These are phyloP conservation scores for Neopestalotiopsis sp. DNA, from an alignment of 2,329 filamentous ascomycete genomes.

Conservation along the genomic window DNA sequence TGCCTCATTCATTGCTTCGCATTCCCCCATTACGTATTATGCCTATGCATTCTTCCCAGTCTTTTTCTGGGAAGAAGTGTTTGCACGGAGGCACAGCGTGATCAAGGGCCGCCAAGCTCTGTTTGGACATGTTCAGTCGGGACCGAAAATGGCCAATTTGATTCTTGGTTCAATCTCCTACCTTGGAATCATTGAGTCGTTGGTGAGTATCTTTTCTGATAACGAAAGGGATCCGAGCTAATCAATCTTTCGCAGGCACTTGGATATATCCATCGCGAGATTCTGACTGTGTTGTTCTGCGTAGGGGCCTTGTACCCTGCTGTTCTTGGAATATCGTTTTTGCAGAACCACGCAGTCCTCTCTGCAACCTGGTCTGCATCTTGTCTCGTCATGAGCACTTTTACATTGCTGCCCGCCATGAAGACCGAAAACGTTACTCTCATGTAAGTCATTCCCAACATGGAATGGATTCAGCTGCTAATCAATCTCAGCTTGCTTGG, in stretches of 20 bases:
- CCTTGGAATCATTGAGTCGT: constrained; percentile 76
- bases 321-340: constrained; percentile 74
- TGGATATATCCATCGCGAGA: constrained; percentile 89
- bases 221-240: constrained; percentile 21
- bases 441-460: constrained; percentile 31
- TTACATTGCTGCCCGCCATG: constrained; percentile 83
- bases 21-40: constrained; percentile 85
- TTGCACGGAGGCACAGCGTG: constrained; percentile 75
- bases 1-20: constrained; percentile 79
- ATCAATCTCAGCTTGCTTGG: constrained; percentile 66
- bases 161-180: constrained; percentile 70
- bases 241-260: constrained; percentile 65
- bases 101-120: constrained; percentile 69
- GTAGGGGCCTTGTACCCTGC: constrained; percentile 80
- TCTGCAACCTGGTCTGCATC: constrained; percentile 75
- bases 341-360: constrained; percentile 69
- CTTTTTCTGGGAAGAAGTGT: constrained; percentile 96
- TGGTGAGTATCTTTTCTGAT: constrained; percentile 56
- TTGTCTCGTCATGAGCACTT: constrained; percentile 84
- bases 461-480: constrained; percentile 22
- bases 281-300: constrained; percentile 82
- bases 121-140: constrained; percentile 70
- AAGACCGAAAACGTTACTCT: constrained; percentile 76
- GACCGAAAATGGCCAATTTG: constrained; percentile 63
- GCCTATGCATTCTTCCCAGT: constrained; percentile 91